Evolutionary conservation across 1,139 yeast genomes (phyloP), one percentile per base, ranked within the genome.

Genomic region (Magnusiomyces sp.): DNA sequence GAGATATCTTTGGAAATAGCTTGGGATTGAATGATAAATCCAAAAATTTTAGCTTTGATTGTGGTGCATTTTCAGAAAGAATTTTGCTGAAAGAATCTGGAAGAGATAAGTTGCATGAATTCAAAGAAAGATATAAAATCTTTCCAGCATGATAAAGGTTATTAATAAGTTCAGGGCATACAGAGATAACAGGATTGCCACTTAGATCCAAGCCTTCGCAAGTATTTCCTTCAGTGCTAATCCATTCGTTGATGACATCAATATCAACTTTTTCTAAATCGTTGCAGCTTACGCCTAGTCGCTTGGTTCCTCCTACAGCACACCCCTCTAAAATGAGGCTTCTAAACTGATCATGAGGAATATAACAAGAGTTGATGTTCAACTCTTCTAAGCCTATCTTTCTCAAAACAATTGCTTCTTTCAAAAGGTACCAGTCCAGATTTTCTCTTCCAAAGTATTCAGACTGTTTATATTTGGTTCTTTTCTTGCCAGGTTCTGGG

Each of bases 151-250:
- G 11, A 38, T 29, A 46, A 10, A 51, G 23, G 31, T 43, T 46
- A 43, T 46, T 45, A 13, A 43, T 14, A 20, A 34, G 17, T 5
- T 33, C 40, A 11, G 32, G 40, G 13, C 14, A 16, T 14, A 32
- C 16, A 32, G 46, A 33, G 23, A 38, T 23, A 17, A n/a, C 66
- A 62, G 84, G 87, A 63, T 89, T 89, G 57, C 83, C 89, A 1
- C 92, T 95, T 46, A 89, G 67, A 69, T 89, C 96, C 20, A 90
- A 75, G 1, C 97, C 97, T 56, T 82, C 80, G 62, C 90, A 80
- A 16, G 74, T 73, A 16, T 80, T 72, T 16, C 68, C 63, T 7
- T 75, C 74, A 32, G 68, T 62, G 2, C 79, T 71, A 43, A 84
- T 73, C 92, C 95, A 86, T 47, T 76, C 68, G 17, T 80, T 73